A percentile compares a stretch with the other conserved stretches of the same genome.
Conservation (phyloP, 257 asterid genomes). For the Jacaranda copaia region DNA sequence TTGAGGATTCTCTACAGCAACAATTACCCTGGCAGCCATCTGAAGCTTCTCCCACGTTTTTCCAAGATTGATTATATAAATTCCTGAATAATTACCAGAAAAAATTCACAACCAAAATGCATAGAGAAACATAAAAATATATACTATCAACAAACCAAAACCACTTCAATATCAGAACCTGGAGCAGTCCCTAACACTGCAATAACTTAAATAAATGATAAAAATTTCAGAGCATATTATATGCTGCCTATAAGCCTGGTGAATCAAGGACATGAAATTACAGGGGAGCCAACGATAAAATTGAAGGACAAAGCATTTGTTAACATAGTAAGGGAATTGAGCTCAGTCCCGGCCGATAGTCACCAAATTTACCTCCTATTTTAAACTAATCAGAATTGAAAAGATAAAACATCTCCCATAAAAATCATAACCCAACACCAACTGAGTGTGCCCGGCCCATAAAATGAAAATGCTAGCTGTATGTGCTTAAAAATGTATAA, state of each 20-base stretch:
- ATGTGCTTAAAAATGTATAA: neutral
- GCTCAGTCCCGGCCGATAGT: neutral
- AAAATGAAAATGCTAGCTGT: neutral
- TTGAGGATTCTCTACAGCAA: conserved; percentile 48
- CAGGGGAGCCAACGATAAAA: neutral
- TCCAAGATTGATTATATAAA: conserved; percentile 47
- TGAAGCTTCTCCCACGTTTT: conserved; percentile 53
- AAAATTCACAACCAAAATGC: neutral
- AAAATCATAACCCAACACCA: neutral
- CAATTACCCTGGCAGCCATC: conserved; percentile 56
- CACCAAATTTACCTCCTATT: neutral
- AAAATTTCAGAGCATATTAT: neutral
- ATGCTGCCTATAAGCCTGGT: neutral
- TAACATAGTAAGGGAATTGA: neutral
- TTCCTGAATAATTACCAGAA: conserved; percentile 24
- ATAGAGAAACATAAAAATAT: neutral
- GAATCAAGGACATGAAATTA: neutral
- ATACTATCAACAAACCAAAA: neutral
- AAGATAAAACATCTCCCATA: neutral
- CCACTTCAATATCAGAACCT: neutral
- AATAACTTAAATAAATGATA: neutral
- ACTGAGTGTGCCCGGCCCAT: neutral
- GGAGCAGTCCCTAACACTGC: neutral
- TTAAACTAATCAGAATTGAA: neutral
- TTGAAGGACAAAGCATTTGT: neutral